Evolutionary conservation across 371 early-diverging fungal genomes (phyloP), one percentile per base, ranked within the genome.

Genomic region (Mucor racemosus): DNA sequence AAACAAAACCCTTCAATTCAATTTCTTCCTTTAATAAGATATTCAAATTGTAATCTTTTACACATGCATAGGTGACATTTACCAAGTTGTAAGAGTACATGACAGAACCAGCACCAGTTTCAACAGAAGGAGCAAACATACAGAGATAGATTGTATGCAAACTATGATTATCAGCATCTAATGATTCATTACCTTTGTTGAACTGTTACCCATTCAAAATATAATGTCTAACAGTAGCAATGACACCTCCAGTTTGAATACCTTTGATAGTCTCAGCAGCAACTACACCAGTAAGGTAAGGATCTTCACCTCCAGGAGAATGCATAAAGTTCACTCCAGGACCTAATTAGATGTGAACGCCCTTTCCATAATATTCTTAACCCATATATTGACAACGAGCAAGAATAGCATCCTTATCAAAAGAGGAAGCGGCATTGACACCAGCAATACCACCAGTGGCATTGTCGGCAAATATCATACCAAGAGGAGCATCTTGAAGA

Each of bases 1-100:
- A 69, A 9, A 80, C 74, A 54, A 76, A 79, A 4, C 80, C 78
- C 36, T 73, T 71, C 74, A 86, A 89, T 0, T 75, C 79, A 40
- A 89, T 73, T 60, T 82, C 78, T 0, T 65, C 74, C 56, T 86
- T 86, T 8, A 87, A 64, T n/a, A 86, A 57, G 14, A 62, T 67
- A 26, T 77, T 84, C 44, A 88, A 64, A 6, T 70, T 66, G 3
- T 74, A 60, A n/a, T 80, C 72, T 33, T 85, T 77, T 57, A 86
- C 84, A 44, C 88, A 85, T 0, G 87, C 76, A 57, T 80, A 83
- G 0, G 73, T 76, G 5, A 73, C 74, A 53, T 87, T 85, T 21
- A 86, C 7, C 40, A 54, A 40, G 58, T 89, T 89, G 75, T 89
- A 89, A 13, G 74, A 46, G 64, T 87, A 86, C 89, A 89, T 89